These are phyloP conservation scores for Piloderma croceum DNA, from an alignment of 768 basidiomycete genomes.

Conservation along the genomic window DNA sequence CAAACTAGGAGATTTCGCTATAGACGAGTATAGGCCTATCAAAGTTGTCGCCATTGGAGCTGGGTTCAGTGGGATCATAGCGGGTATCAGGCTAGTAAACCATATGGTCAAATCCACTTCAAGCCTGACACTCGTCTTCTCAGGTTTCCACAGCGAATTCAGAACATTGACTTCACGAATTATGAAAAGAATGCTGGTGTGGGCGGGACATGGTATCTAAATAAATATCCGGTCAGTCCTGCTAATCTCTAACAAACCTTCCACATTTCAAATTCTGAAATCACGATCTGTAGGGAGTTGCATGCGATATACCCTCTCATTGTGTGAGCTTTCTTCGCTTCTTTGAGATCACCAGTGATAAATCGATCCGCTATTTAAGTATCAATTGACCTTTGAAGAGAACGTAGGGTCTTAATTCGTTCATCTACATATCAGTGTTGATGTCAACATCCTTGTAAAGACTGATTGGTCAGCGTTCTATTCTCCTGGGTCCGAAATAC, in stretches of 20 bases:
- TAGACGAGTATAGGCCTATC: constrained; percentile 50
- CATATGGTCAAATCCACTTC: neutral
- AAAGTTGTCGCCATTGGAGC: constrained; percentile 54
- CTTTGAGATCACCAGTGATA: neutral
- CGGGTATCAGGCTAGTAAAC: constrained; percentile 44
- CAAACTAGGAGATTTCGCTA: constrained; percentile 37
- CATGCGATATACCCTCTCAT: constrained; percentile 60
- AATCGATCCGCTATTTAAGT: constrained; percentile 30
- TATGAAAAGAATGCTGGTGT: constrained; percentile 57
- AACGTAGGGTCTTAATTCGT: constrained; percentile 31
- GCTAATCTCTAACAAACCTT: constrained; percentile 1
- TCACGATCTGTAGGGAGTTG: constrained; percentile 35
- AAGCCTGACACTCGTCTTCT: neutral
- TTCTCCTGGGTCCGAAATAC: constrained; percentile 55
- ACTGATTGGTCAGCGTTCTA: constrained; percentile 60
- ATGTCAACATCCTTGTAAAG: constrained; percentile 22
- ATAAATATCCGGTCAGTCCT: constrained; percentile 45
- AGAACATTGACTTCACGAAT: constrained; percentile 48
- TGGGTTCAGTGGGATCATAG: constrained; percentile 54
- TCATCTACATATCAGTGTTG: neutral
- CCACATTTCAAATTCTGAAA: constrained; percentile 1
- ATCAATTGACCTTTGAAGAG: constrained; percentile 53
- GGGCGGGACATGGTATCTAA: constrained; percentile 59
- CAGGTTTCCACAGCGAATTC: constrained; percentile 48
- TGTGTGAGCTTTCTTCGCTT: constrained; percentile 31